These are phyloP conservation scores for Cercophora samala DNA, from an alignment of 495 filamentous ascomycete genomes.

Conservation along the genomic window DNA sequence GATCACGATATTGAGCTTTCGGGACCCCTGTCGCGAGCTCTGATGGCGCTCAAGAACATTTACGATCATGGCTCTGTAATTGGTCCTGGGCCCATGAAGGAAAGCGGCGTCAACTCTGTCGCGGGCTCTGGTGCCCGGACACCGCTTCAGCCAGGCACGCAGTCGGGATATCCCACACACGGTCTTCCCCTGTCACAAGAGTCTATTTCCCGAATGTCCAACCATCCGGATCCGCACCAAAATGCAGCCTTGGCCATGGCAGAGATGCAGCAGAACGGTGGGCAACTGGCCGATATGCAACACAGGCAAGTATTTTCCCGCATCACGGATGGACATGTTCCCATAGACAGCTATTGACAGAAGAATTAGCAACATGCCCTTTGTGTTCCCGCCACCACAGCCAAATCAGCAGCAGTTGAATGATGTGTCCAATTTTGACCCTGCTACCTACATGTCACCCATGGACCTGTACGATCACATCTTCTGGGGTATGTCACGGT, in stretches of 20 bases:
- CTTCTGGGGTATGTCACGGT: conserved; percentile 50
- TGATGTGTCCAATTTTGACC: conserved; percentile 43
- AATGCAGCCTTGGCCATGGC: conserved; percentile 56
- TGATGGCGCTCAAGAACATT: conserved; percentile 54
- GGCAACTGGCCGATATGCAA: conserved; percentile 37
- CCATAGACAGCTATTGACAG: conserved; percentile 2
- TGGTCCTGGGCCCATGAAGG: conserved; percentile 39
- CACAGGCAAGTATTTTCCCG: conserved; percentile 25
- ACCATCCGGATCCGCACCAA: conserved; percentile 47
- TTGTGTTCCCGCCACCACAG: conserved; percentile 9
- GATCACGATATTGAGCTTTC: conserved; percentile 55
- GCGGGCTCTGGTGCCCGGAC: conserved; percentile 41
- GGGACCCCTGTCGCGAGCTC: conserved; percentile 50
- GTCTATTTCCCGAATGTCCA: conserved; percentile 25
- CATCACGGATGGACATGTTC: neutral
- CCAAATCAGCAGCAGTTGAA: conserved; percentile 34
- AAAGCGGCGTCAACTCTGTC: conserved; percentile 31
- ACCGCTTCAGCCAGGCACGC: conserved; percentile 30
- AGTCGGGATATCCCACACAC: conserved; percentile 9
- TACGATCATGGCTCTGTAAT: conserved; percentile 54
- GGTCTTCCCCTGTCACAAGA: conserved; percentile 7
- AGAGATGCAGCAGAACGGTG: conserved; percentile 50
- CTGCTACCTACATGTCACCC: conserved; percentile 47
- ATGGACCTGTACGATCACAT: conserved; percentile 59
- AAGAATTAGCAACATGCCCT: conserved; percentile 17